phyloP scores from a whole-genome alignment of 78 protist genomes.

The Chrysochromulina parva region DNA sequence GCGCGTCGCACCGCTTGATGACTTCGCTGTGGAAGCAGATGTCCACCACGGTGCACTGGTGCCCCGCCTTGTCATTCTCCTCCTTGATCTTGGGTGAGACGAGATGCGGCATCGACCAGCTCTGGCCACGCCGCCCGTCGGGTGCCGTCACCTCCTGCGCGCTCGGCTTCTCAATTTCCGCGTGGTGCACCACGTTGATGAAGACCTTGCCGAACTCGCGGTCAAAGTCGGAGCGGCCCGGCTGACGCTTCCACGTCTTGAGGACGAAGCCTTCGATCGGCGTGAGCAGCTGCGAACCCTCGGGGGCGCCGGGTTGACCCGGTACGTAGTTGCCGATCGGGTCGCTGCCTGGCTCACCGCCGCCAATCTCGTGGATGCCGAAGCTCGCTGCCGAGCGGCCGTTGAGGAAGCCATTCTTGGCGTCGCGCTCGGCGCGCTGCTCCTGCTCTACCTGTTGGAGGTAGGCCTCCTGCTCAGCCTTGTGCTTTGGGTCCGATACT shows the following conservation, averaged over 20 bases:
- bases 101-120: not conserved
- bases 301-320: not conserved
- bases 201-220: not conserved
- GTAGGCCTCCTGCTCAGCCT: not conserved
- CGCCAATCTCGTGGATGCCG: not conserved
- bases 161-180: not conserved
- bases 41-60: not conserved
- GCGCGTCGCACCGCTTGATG: not conserved
- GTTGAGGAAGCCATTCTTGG: not conserved
- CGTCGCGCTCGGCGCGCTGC: not conserved
- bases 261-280: not conserved
- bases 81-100: not conserved
- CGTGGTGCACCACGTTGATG: slow-evolving; percentile 10
- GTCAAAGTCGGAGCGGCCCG: not conserved
- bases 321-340: too few species aligned
- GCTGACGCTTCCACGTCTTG: not conserved
- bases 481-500: not conserved
- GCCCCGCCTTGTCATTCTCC: not conserved
- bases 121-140: not conserved
- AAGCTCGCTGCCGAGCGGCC: not conserved
- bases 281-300: not conserved
- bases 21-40: not conserved
- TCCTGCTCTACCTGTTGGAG: not conserved
- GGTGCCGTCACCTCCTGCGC: not conserved
- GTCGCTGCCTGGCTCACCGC: not conserved